These are phyloP conservation scores for Podila horticola DNA, from an alignment of 192 early-diverging fungal species.

Conservation along the genomic window DNA sequence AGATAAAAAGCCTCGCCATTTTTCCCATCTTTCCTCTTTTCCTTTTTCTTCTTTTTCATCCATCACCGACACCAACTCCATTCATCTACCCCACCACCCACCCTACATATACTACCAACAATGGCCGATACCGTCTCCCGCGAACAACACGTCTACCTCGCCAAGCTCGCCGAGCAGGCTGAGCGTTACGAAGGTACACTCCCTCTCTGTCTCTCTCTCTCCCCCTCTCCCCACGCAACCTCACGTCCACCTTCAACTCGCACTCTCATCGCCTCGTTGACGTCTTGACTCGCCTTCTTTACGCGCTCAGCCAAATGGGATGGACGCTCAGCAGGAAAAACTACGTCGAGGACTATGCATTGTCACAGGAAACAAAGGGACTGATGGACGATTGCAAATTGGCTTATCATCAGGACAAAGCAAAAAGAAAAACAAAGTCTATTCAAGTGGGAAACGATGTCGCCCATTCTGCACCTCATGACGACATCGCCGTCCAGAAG, in stretches of 20 bases:
- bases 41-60: not conserved
- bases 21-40: not conserved
- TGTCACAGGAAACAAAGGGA: no score
- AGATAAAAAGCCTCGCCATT: not conserved
- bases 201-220: no score
- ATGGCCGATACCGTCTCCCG: slow-evolving; percentile 31
- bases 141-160: slow-evolving; percentile 95
- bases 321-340: no score
- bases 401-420: no score
- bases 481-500: no score
- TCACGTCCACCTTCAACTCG: not conserved
- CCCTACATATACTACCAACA: slow-evolving; percentile 1
- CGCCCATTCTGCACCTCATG: no score
- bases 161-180: slow-evolving; percentile 98
- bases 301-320: no score
- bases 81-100: not conserved
- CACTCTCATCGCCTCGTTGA: not conserved
- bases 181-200: slow-evolving; percentile 90
- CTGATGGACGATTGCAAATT: no score
- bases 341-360: no score
- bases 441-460: no score
- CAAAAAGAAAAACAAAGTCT: no score
- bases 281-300: no score
- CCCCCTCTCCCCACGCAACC: not conserved
- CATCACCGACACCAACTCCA: not conserved